Evolutionary conservation across 208 protist species (phyloP), one percentile per base, ranked within the genome.

Genomic region (Endotrypanum monterogeii): DNA sequence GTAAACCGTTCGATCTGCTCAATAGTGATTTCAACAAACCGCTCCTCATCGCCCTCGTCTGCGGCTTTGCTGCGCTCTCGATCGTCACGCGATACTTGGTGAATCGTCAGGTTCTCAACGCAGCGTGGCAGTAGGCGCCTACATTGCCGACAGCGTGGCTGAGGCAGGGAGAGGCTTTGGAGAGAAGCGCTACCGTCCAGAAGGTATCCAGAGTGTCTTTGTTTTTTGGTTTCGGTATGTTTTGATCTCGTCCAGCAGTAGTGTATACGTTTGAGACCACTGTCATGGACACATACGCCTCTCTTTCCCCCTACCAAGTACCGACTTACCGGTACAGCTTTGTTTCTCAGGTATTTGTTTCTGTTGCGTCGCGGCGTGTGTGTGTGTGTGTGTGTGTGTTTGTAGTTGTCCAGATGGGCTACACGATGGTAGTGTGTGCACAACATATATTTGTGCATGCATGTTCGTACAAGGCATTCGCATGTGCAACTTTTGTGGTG

Each of bases 21-120:
- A 96, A 97, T 78, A 94, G 86, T 63, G 95, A 97, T 72, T 98
- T 97, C 80, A 95, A 94, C 82, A 94, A 97, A 74, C 84, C 78
- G 4, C 79, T 94, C 23, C 85, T 98, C 16, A 81, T 98, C 39
- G 69, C 84, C 1, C 81, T 97, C 28, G 86, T 89, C 3, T 79
- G 65, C 51, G 79, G 73, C 57, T 90, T 98, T 71, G 83, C 83
- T 28, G 80, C 79, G 20, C 70, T 93, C 11, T 89, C 89, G 9
- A 54, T 95, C 23, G 55, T 95, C 4, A 83, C 73, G 55, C 86
- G 88, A 23, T 92, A 94, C 71, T 83, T 96, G 62, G 88, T 92
- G n/a, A 85, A 56, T 58, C 85, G 92, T 41, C 93, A 95, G 71
- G 73, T 70, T 2, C 76, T 96, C 44, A 91, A 91, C 41, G 39